Base-by-base conservation (phyloP, 805 yeast genomes). In the Clavispora fructus region DNA sequence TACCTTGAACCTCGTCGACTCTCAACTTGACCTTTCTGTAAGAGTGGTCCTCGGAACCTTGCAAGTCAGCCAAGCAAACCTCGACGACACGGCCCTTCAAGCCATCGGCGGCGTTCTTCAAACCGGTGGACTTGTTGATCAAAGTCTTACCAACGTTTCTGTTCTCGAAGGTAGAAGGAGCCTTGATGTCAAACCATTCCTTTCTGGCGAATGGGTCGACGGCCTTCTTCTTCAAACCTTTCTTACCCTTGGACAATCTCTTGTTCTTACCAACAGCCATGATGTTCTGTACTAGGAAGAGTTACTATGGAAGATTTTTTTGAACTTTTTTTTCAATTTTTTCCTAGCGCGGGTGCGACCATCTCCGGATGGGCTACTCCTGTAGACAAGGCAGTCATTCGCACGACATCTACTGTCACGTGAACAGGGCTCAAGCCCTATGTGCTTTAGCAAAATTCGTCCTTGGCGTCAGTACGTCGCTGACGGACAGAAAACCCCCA, bases 231-330 rank as follows among this genome's bases (percentile, higher is more conserved):
- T 42, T 45, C 42, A 45, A 39, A 12, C 48, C 48, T 39, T 45
- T 45, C 48, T 45, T 45, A 9, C 48, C 48, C 40, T 45, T 45
- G 44, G 48, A 45, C 38, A 45, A 31, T 45, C 54, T 46, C 51
- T 44, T 38, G 42, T 45, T 48, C 42, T 47, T 39, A 19, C 50
- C 51, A 42, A 48, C 46, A 42, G 46, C 46, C 46, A 43, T 43
- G 41, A 19, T 42, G 40, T 42, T 23, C 39, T 42, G 30, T 31
- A 42, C 43, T 46, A 46, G 46, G 41, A 43, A 46, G 45, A 46
- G 46, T 45, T 39, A 39, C 39, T 31, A 37, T 37, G 45, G 45
- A 41, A 42, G 37, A 16, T 31, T 30, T 35, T 43, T 42, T 40
- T 35, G 19, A 41, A 33, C 38, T 27, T 43, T 43, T 46, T 46